Percentiles rank a stretch among this genome's conserved stretches.
phyloP scores from a whole-genome alignment of 1,284 basidiomycete species.

The Anthracocystis walkeri region DNA sequence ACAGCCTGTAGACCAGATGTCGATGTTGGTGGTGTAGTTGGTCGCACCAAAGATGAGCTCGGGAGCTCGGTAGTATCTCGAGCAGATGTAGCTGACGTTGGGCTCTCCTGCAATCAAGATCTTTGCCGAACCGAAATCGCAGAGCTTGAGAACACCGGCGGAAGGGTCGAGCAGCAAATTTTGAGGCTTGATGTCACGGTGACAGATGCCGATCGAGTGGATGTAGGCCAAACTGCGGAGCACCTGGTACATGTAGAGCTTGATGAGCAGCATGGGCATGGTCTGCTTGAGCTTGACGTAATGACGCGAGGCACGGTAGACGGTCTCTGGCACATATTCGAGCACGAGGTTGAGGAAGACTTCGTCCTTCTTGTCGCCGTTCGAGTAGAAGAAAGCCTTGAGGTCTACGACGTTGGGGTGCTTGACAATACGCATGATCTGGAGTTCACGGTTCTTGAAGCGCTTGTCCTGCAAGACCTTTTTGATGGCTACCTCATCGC shows the following conservation, averaged over 20 bases:
- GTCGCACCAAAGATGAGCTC: slow-evolving; percentile 99
- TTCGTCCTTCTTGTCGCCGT: slow-evolving; percentile 99
- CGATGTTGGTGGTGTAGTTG: slow-evolving; percentile 99
- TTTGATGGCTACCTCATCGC: slow-evolving; percentile 92
- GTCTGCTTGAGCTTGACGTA: slow-evolving; percentile 99
- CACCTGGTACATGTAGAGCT: slow-evolving; percentile 97
- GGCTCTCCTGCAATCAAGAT: slow-evolving; percentile 97
- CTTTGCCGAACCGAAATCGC: slow-evolving; percentile 99
- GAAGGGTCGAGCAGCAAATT: slow-evolving; percentile 96
- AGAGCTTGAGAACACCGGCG: slow-evolving; percentile 95
- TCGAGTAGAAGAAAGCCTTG: slow-evolving; percentile 98
- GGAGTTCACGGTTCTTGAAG: slow-evolving; percentile 99
- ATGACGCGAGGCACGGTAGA: slow-evolving; percentile 97
- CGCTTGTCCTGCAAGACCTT: slow-evolving; percentile 99
- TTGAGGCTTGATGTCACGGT: slow-evolving; percentile 99
- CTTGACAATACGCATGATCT: slow-evolving; percentile 97
- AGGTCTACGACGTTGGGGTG: slow-evolving; percentile 99
- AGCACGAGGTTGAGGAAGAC: slow-evolving; percentile 99
- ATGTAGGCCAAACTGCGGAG: slow-evolving; percentile 97
- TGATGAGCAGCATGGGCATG: slow-evolving; percentile 99
- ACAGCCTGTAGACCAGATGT: slow-evolving; percentile 99
- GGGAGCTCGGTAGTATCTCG: slow-evolving; percentile 97
- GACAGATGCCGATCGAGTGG: slow-evolving; percentile 87
- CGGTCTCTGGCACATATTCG: slow-evolving; percentile 99
- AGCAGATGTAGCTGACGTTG: slow-evolving; percentile 99